These are phyloP conservation scores for sunflower (Helianthus annuus) DNA, from an alignment of 129 eudicot genomes.

Conservation along the genomic window DNA sequence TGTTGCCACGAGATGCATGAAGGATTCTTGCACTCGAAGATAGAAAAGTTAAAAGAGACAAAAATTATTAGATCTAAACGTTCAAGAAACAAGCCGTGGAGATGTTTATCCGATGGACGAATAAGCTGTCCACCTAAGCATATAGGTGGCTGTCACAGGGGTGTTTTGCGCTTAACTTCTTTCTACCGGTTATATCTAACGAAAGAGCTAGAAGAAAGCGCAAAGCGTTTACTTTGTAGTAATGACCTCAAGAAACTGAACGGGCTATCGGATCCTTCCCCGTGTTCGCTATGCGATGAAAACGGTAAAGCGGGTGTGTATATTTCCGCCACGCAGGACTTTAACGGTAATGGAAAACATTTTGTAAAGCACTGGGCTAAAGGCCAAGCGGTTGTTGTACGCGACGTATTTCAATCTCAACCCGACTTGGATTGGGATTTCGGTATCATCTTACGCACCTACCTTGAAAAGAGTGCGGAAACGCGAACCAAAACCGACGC, in stretches of 20 bases:
- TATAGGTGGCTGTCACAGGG: conserved; percentile 67
- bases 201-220: conserved; percentile 61
- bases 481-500: conserved; percentile 27
- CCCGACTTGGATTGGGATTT: conserved; percentile 67
- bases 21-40: conserved; percentile 29
- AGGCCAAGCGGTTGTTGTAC: conserved; percentile 70
- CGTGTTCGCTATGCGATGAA: conserved; percentile 48
- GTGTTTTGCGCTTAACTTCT: conserved; percentile 50
- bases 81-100: conserved; percentile 40
- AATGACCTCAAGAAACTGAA: conserved; percentile 30
- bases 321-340: conserved; percentile 45
- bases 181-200: conserved; percentile 47
- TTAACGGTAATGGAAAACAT: conserved; percentile 47
- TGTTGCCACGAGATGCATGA: conserved; percentile 65
- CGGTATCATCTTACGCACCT: conserved; percentile 51
- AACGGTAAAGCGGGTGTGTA: conserved; percentile 38
- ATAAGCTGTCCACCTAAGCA: conserved; percentile 63
- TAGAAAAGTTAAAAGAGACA: conserved; percentile 23
- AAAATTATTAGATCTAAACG: conserved; percentile 36
- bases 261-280: conserved; percentile 31
- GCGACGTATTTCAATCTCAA: conserved; percentile 42
- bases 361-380: conserved; percentile 77
- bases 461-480: conserved; percentile 44
- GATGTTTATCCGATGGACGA: conserved; percentile 43
- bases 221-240: conserved; percentile 38